These are phyloP conservation scores for Acanthamoeba triangularis DNA, from an alignment of 208 protist species.

Conservation along the genomic window DNA sequence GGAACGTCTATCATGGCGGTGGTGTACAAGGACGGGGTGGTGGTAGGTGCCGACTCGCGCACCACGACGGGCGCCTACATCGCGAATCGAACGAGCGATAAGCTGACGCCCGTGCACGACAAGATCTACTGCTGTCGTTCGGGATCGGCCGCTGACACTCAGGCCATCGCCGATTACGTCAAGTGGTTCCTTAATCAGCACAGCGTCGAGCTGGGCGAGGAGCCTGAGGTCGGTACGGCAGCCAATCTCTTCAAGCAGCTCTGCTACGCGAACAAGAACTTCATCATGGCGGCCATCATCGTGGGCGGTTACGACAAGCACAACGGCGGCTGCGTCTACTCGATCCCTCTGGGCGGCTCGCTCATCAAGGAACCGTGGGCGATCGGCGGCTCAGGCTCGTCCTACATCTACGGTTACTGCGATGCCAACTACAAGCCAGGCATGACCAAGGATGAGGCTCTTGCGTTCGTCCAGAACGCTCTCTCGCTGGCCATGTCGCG, in stretches of 20 bases:
- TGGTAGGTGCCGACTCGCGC: constrained; percentile 98
- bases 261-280: constrained; percentile 98
- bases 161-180: constrained; percentile 93
- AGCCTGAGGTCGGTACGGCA: constrained; percentile 96
- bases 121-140: constrained; percentile 98
- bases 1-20: constrained; percentile 98
- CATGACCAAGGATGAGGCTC: constrained; percentile 98
- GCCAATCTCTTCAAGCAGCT: constrained; percentile 97
- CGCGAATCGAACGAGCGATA: constrained; percentile 98
- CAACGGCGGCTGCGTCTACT: constrained; percentile 98
- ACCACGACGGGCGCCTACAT: constrained; percentile 98
- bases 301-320: constrained; percentile 97
- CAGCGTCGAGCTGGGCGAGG: constrained; percentile 93
- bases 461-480: constrained; percentile 95
- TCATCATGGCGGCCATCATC: constrained; percentile 97
- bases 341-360: constrained; percentile 96
- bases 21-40: constrained; percentile 97
- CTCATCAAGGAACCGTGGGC: constrained; percentile 97
- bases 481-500: constrained; percentile 98
- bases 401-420: constrained; percentile 99
- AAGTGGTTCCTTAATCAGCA: constrained; percentile 90
- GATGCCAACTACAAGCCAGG: constrained; percentile 97
- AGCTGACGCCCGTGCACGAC: constrained; percentile 98
- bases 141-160: constrained; percentile 99
- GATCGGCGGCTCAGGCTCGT: constrained; percentile 97